Percentiles rank a stretch among this genome's conserved stretches.
phyloP scores from a whole-genome alignment of 352 stramenopile species.

The Globisporangium cystogenes region DNA sequence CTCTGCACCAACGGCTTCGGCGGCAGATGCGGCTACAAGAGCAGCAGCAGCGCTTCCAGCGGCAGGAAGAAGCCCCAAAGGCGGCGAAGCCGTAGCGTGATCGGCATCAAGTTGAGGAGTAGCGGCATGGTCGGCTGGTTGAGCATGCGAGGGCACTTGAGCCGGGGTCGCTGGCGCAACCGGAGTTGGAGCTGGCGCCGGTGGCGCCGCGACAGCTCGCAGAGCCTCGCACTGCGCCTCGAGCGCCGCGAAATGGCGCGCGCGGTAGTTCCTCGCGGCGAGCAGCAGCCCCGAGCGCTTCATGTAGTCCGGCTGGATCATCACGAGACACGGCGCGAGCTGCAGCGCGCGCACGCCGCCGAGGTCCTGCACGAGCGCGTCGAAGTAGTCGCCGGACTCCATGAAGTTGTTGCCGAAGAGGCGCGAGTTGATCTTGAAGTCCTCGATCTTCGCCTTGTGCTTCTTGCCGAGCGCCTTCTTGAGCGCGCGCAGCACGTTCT shows the following conservation, averaged over 20 bases:
- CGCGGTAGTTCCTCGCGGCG: constrained; percentile 39
- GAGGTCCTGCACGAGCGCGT: constrained; percentile 63
- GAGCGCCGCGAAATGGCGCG: constrained; percentile 35
- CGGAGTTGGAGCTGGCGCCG: neutral
- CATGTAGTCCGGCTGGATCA: constrained; percentile 53
- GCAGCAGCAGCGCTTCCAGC: neutral
- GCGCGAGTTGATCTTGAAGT: constrained; percentile 80
- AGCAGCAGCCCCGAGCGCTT: constrained; percentile 53
- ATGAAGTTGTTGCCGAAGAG: constrained; percentile 80
- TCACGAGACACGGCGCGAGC: constrained; percentile 60
- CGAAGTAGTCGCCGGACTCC: constrained; percentile 59
- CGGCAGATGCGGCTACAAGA: neutral
- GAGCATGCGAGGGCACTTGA: neutral
- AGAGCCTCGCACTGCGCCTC: constrained; percentile 22
- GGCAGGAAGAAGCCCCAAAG: too few species aligned
- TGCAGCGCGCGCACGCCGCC: constrained; percentile 45
- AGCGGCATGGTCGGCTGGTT: too few species aligned
- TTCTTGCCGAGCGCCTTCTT: constrained; percentile 57
- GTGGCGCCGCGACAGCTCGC: neutral
- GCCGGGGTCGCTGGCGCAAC: neutral
- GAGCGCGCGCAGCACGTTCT: constrained; percentile 60
- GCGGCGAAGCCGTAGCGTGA: too few species aligned
- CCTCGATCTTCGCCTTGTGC: constrained; percentile 47
- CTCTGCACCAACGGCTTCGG: neutral
- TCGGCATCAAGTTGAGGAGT: too few species aligned